These are phyloP conservation scores for Oryza officinalis DNA, from an alignment of 176 grass and related monocot genomes.

Conservation along the genomic window DNA sequence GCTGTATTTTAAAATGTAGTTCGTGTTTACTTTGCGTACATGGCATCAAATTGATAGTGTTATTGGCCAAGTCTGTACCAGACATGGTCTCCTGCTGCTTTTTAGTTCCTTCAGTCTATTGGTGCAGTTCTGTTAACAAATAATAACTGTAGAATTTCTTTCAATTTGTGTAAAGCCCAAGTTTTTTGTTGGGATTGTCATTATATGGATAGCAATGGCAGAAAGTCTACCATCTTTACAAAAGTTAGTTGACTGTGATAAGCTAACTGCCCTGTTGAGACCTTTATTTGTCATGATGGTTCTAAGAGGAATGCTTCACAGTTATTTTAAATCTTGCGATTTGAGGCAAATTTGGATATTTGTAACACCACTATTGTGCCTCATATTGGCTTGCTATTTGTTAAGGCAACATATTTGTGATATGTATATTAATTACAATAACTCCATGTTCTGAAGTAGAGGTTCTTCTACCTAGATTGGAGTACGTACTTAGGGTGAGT, in stretches of 20 bases:
- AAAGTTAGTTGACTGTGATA: constrained; percentile 3
- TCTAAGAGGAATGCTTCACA: constrained; percentile 4
- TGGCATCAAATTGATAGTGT: constrained; percentile 10
- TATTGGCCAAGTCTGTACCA: constrained; percentile 1
- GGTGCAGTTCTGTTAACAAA: constrained; percentile 22
- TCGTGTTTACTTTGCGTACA: not conserved
- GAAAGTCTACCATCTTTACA: not conserved
- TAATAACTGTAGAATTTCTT: constrained; percentile 12
- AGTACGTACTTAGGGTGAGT: not conserved
- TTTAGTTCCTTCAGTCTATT: constrained; percentile 2
- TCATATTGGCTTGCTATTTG: not conserved
- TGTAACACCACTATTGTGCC: constrained; percentile 5
- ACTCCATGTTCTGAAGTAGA: not conserved
- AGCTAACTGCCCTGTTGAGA: not conserved
- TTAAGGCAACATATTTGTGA: not conserved
- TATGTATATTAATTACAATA: not conserved
- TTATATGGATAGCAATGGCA: not conserved
- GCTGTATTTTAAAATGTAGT: not conserved
- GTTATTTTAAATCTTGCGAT: constrained; percentile 4
- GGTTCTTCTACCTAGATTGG: not conserved
- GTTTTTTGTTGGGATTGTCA: constrained; percentile 13
- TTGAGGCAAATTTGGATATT: constrained; percentile 9
- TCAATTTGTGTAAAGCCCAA: constrained; percentile 20
- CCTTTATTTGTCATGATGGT: constrained; percentile 2
- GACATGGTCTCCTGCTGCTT: constrained; percentile 11